Percentiles rank a stretch among this genome's conserved stretches.
Conservation (phyloP, 1,284 basidiomycete genomes). For the Trametes hirsuta region DNA sequence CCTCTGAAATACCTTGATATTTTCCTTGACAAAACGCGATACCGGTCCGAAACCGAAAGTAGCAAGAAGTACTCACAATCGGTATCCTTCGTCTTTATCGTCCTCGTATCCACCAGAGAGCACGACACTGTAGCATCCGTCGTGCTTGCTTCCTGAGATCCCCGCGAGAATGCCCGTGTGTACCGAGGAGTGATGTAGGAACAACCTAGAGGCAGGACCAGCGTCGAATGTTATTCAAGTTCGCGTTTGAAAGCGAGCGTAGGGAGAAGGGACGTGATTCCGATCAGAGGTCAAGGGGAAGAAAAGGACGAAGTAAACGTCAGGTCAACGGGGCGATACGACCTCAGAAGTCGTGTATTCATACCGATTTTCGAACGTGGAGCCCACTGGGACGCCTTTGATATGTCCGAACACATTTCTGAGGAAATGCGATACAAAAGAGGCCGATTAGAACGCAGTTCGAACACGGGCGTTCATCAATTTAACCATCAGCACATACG, state of each 20-base stretch:
- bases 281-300: background rate
- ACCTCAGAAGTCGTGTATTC: background rate
- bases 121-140: slow-evolving; percentile 45
- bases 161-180: slow-evolving; percentile 27
- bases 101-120: slow-evolving; percentile 47
- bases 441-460: background rate
- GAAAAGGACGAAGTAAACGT: background rate
- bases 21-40: background rate
- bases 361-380: slow-evolving; percentile 28
- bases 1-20: background rate
- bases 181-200: slow-evolving; percentile 21
- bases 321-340: background rate
- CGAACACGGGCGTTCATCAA: background rate
- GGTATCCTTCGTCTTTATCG: slow-evolving; percentile 42
- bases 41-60: too few species aligned
- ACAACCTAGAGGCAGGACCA: background rate
- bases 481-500: background rate
- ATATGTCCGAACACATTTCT: slow-evolving; percentile 30
- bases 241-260: background rate
- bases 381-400: slow-evolving; percentile 27
- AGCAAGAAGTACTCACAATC: slow-evolving; percentile 36
- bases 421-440: background rate
- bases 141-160: slow-evolving; percentile 25
- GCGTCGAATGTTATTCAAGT: background rate
- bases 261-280: background rate